Conservation (phyloP, 371 early-diverging fungal species). For the Circinella umbellata region DNA sequence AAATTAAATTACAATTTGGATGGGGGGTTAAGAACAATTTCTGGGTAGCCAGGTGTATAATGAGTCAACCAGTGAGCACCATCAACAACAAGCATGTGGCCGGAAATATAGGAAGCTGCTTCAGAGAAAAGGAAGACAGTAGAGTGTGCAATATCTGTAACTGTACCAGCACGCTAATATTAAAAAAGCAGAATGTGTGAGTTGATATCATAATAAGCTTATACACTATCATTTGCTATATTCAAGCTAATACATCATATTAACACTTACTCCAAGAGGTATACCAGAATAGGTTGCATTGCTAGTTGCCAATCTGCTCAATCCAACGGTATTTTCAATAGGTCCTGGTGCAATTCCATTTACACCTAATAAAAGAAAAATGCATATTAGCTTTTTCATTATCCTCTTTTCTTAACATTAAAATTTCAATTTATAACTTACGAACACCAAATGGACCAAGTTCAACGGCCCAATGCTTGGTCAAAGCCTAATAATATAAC, state of each 20-base stretch:
- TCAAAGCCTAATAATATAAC: slow-evolving; percentile 37
- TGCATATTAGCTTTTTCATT: too few species aligned
- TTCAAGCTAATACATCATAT: too few species aligned
- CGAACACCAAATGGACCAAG: slow-evolving; percentile 56
- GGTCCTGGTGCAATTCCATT: slow-evolving; percentile 57
- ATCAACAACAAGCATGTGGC: slow-evolving; percentile 72
- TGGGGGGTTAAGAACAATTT: slow-evolving; percentile 25
- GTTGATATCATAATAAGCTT: too few species aligned
- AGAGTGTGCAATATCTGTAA: slow-evolving; percentile 74
- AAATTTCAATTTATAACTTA: slow-evolving; percentile 18
- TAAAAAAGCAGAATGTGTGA: too few species aligned
- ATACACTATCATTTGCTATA: too few species aligned
- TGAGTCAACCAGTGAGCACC: slow-evolving; percentile 64
- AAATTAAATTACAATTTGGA: background rate
- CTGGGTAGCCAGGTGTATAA: slow-evolving; percentile 29
- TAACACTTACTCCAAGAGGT: slow-evolving; percentile 38
- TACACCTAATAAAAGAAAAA: slow-evolving; percentile 4
- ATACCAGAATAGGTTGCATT: slow-evolving; percentile 21
- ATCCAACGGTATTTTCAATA: slow-evolving; percentile 27
- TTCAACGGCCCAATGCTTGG: slow-evolving; percentile 60
- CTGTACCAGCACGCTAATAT: slow-evolving; percentile 54
- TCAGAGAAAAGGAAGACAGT: slow-evolving; percentile 75
- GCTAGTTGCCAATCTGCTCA: slow-evolving; percentile 24
- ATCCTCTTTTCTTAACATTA: too few species aligned
- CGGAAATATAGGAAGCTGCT: slow-evolving; percentile 65